A percentile compares a stretch with the other conserved stretches of the same genome.
Conservation (phyloP, 2,329 filamentous ascomycete genomes). For the Xylariales sp. region DNA sequence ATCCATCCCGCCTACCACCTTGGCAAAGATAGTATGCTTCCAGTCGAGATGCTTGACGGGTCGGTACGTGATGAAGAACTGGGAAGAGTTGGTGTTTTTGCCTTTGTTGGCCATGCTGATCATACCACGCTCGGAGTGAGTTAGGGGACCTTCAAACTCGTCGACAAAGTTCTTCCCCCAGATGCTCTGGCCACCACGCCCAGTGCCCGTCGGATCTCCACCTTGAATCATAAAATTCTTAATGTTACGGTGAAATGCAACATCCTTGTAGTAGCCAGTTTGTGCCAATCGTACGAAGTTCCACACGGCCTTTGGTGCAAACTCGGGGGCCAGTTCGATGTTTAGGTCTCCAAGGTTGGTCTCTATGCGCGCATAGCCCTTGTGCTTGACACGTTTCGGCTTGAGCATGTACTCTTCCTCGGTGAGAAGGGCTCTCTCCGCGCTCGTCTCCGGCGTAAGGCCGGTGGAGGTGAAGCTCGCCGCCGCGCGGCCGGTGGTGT, state of each 20-base stretch:
- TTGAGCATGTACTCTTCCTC: constrained; percentile 98
- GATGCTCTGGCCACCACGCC: constrained; percentile 81
- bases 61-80: constrained; percentile 93
- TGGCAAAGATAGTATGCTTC: constrained; percentile 96
- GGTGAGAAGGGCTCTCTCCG: constrained; percentile 77
- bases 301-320: constrained; percentile 90
- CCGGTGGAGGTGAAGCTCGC: constrained; percentile 95
- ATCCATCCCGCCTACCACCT: constrained; percentile 72
- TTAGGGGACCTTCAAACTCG: constrained; percentile 84
- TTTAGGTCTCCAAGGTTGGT: constrained; percentile 84
- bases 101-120: constrained; percentile 98
- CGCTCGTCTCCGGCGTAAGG: constrained; percentile 85
- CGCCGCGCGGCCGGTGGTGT: constrained; percentile 87
- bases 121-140: constrained; percentile 77
- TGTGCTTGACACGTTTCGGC: constrained; percentile 80
- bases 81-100: constrained; percentile 92
- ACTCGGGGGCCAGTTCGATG: constrained; percentile 85
- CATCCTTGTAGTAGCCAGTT: constrained; percentile 81
- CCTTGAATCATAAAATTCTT: constrained; percentile 97
- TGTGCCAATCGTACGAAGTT: constrained; percentile 89
- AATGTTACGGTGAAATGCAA: constrained; percentile 90
- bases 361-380: constrained; percentile 85
- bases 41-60: constrained; percentile 80
- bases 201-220: constrained; percentile 89
- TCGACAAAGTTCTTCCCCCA: constrained; percentile 96